These are phyloP conservation scores for Starmerella bombicola DNA, from an alignment of 805 yeast genomes.

Conservation along the genomic window DNA sequence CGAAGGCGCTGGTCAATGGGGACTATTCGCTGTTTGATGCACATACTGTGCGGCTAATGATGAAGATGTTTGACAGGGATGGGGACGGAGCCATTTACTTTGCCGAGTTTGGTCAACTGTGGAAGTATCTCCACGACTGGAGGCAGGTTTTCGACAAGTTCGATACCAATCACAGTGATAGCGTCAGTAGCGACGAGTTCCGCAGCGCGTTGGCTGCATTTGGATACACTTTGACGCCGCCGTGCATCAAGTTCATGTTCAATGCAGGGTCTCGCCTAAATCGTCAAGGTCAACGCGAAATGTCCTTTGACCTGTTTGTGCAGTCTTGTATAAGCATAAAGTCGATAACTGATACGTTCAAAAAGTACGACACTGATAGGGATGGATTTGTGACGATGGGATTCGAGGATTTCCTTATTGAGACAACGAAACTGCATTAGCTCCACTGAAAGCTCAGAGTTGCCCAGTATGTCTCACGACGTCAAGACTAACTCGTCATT, in stretches of 20 bases:
- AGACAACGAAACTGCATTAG: constrained; percentile 26
- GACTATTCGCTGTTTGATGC: constrained; percentile 52
- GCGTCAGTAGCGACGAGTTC: constrained; percentile 54
- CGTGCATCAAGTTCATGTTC: constrained; percentile 46
- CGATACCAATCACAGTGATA: constrained; percentile 46
- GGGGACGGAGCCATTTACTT: constrained; percentile 37
- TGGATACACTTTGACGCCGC: constrained; percentile 49
- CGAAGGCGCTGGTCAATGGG: constrained; percentile 46
- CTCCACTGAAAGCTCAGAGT: too few species aligned
- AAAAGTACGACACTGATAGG: constrained; percentile 59
- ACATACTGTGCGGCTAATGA: constrained; percentile 49
- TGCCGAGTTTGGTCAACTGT: constrained; percentile 50
- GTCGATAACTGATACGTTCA: constrained; percentile 65
- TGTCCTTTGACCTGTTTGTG: constrained; percentile 71
- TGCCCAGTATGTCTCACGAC: too few species aligned
- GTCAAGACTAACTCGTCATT: too few species aligned
- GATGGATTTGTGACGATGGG: constrained; percentile 40
- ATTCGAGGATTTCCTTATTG: constrained; percentile 31
- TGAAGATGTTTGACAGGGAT: constrained; percentile 47
- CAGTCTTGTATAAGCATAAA: constrained; percentile 67
- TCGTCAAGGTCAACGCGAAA: constrained; percentile 26
- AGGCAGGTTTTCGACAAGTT: constrained; percentile 49
- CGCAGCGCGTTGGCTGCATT: constrained; percentile 49
- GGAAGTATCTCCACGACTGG: constrained; percentile 60
- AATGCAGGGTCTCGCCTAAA: constrained; percentile 38